Base-by-base conservation (phyloP, 441 rosid species). In the Adansonia rubrostipa region DNA sequence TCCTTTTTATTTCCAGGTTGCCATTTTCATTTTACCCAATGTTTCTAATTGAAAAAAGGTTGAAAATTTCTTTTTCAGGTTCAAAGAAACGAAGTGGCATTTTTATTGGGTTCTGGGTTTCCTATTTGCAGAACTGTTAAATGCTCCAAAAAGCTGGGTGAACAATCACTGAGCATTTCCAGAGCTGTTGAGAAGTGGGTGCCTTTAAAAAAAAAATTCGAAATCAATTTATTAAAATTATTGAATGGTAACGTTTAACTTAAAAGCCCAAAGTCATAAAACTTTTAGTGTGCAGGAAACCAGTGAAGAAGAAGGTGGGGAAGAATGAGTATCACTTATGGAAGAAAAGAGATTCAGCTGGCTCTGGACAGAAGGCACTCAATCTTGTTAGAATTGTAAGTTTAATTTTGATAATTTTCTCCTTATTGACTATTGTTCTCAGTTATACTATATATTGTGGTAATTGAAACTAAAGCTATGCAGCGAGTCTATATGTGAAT, bases 281-380 rank as follows among this genome's bases (percentile, higher is more conserved):
- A 13, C 5, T 15, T 48, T 75, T n/a, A 71, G 44, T n/a, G 53
- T 71, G 79, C 81, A 90, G 94, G 76, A 87, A 82, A 71, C 65
- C 63, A 10, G 62, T 78, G 66, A 85, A 77, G 80, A 88, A 88
- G 65, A 33, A 33, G 36, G 83, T 69, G 8, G 85, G 89, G 75
- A 89, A 85, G 80, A 81, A 44, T 80, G 90, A 86, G 78, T 91
- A 87, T 2, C 95, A 88, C 79, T 82, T 92, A 84, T 95, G 97
- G 97, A 88, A 89, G 90, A 93, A 85, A 83, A 89, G 87, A 77
- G 95, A 95, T 63, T 84, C 97, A n/a, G 82, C 93, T 80, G 90
- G 93, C 6, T 91, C 97, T 54, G 95, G 97, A 13, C 85, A 84
- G 47, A 93, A 93, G 83, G 97, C 97, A 36, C 82, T 84, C 48